A percentile compares a stretch with the other conserved stretches of the same genome.
phyloP scores from a whole-genome alignment of 805 yeast genomes.

The Hermanozyma aechmeae region DNA sequence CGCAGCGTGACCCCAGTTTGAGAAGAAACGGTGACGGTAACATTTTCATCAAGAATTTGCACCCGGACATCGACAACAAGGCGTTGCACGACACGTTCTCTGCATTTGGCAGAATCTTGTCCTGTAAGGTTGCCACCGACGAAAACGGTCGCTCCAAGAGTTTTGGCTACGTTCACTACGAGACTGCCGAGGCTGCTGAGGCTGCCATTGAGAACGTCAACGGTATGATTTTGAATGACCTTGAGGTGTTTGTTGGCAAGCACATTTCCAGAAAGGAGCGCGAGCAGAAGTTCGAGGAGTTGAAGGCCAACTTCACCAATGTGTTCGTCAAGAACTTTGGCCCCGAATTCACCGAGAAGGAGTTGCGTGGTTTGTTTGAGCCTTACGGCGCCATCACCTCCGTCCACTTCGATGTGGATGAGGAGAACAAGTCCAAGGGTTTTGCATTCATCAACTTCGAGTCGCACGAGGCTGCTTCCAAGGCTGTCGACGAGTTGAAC shows the following conservation, averaged over 20 bases:
- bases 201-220: constrained; percentile 95
- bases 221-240: constrained; percentile 96
- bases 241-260: constrained; percentile 91
- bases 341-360: constrained; percentile 57
- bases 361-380: constrained; percentile 62
- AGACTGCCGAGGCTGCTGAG: constrained; percentile 82
- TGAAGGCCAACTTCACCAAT: constrained; percentile 90
- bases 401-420: constrained; percentile 67
- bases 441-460: constrained; percentile 94
- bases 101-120: constrained; percentile 90
- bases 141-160: constrained; percentile 87
- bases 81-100: constrained; percentile 97
- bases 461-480: constrained; percentile 76
- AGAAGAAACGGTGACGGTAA: constrained; percentile 95
- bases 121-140: constrained; percentile 96
- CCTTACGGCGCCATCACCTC: constrained; percentile 79
- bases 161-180: constrained; percentile 96
- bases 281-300: constrained; percentile 82
- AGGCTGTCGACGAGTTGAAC: constrained; percentile 88
- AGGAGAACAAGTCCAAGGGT: constrained; percentile 85
- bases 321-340: constrained; percentile 89
- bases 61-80: constrained; percentile 97
- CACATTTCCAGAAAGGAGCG: constrained; percentile 91
- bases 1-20: constrained; percentile 95
- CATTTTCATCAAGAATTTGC: constrained; percentile 96